Conservation (phyloP, 352 stramenopile species). For the Saprolegnia parasitica region DNA sequence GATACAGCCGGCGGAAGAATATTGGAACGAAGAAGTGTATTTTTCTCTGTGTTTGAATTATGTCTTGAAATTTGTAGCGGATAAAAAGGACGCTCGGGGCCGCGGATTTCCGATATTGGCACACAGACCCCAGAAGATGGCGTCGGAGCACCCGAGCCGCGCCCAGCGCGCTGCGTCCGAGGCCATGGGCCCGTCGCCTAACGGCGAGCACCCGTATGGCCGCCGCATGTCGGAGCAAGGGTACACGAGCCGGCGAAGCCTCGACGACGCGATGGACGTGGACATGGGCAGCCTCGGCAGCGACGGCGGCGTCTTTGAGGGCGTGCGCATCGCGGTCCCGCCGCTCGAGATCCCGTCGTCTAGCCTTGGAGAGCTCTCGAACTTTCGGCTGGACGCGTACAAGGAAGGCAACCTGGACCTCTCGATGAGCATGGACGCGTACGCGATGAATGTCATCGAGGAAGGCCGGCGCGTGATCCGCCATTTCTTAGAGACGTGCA, state of each 20-base stretch:
- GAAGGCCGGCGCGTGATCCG: constrained; percentile 80
- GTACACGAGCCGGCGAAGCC: constrained; percentile 9
- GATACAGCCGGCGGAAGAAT: constrained; percentile 2
- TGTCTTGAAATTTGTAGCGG: neutral
- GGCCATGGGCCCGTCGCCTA: constrained; percentile 3
- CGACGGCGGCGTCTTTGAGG: neutral
- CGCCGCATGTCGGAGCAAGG: constrained; percentile 18
- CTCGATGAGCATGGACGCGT: constrained; percentile 25
- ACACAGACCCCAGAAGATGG: constrained; percentile 18
- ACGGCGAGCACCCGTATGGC: neutral
- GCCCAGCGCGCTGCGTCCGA: constrained; percentile 5
- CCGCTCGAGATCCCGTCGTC: neutral
- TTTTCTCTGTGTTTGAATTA: constrained; percentile 10
- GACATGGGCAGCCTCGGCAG: constrained; percentile 15
- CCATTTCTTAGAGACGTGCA: constrained; percentile 83
- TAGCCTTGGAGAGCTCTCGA: neutral
- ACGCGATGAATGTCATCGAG: constrained; percentile 49
- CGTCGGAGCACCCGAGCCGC: constrained; percentile 8
- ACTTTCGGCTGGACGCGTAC: constrained; percentile 19
- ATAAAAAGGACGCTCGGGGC: neutral
- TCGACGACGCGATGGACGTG: constrained; percentile 21
- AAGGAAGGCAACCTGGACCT: constrained; percentile 20
- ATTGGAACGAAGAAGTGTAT: constrained; percentile 15
- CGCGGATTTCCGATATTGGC: constrained; percentile 1
- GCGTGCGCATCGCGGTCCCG: neutral